Conservation (phyloP, 805 yeast species). For the Lipomyces sp. region DNA sequence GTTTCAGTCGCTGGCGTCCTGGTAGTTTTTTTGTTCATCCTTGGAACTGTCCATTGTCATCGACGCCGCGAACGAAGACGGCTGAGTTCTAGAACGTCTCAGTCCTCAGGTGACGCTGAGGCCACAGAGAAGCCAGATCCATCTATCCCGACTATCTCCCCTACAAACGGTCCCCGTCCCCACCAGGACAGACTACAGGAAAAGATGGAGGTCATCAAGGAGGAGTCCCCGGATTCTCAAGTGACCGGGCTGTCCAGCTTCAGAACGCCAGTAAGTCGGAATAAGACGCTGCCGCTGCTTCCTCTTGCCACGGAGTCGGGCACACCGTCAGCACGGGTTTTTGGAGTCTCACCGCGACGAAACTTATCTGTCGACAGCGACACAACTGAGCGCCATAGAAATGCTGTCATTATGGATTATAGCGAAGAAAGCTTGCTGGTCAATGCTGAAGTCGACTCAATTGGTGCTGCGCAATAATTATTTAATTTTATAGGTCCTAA, state of each 20-base stretch:
- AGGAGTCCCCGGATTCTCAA: background rate
- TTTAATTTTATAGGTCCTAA: background rate
- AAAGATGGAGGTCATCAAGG: background rate
- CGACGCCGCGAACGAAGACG: background rate
- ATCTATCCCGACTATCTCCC: background rate
- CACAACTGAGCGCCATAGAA: background rate
- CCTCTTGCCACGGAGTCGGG: background rate
- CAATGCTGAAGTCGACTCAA: background rate
- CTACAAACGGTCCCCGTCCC: background rate
- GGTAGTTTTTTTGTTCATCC: background rate
- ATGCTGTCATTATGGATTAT: background rate
- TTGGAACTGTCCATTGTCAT: background rate
- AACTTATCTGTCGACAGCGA: background rate
- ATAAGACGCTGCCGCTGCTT: background rate
- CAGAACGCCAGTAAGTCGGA: background rate
- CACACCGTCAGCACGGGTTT: background rate
- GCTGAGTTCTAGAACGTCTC: background rate
- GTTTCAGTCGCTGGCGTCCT: constrained; percentile 3
- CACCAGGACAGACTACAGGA: background rate
- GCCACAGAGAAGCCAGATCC: background rate
- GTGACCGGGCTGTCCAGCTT: background rate
- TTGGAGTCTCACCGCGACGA: background rate
- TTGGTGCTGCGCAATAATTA: background rate
- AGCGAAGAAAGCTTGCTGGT: background rate
- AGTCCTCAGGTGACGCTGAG: background rate